Evolutionary conservation across 129 eudicot species (phyloP), one percentile per base, ranked within the genome.

Genomic region (Tagetes patula): DNA sequence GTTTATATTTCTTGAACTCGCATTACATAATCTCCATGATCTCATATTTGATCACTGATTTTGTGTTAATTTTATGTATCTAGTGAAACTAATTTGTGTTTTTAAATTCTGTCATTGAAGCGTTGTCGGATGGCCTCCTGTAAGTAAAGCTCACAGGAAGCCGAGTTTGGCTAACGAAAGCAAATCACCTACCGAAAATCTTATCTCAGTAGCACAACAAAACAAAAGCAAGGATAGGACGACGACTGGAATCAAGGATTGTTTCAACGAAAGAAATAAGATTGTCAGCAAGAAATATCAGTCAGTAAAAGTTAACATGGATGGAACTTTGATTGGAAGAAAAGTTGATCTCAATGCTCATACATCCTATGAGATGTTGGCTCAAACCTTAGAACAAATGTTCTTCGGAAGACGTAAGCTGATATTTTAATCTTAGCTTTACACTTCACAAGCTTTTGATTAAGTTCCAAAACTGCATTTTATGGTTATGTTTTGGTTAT

Each of bases 111-210:
- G 47, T 78, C 38, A 56, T n/a, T 80, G 58, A 53, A 84, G 88
- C 84, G 82, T 78, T 20, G 99, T 90, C 9, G 99, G 92, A 49
- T 96, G 99, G 84, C 92, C 97, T 87, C 99, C 99, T 38, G 97
- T 96, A 9, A 77, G 90, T 52, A 84, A 85, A 82, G 79, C 93
- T 66, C 75, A 59, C 65, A 59, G 99, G 85, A 85, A 88, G 77
- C 90, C 92, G 75, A 90, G 89, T 89, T 61, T 88, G 78, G 87
- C 79, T 42, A 93, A 79, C 79, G 86, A 87, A 63, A 83, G 84
- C n/a, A 94, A 94, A 67, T 76, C 86, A 46, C 84, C 83, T 43
- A 68, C 88, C 30, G 89, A 81, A 61, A 95, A 83, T 47, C 75
- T 76, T 39, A 53, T 54, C 77, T 84, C 91, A 6, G 10, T 75